Evolutionary conservation across 352 stramenopile species (phyloP).

Genomic region (Phytophthora pisi): DNA sequence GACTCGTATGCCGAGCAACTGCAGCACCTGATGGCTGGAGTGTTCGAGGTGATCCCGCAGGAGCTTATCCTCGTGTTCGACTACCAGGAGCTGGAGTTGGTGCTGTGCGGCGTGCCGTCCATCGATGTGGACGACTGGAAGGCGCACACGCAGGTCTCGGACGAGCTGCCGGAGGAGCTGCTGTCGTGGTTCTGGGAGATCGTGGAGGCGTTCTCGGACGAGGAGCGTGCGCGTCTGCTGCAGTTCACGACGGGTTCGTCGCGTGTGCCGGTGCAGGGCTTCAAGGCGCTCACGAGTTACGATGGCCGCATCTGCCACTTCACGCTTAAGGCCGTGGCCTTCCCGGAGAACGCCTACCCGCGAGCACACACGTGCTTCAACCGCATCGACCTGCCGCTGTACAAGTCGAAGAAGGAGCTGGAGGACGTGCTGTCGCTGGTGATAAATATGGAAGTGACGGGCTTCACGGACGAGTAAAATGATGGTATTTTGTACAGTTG

Average conservation of each 20-base stretch:
- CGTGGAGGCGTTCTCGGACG: constrained; percentile 62
- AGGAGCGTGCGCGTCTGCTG: constrained; percentile 81
- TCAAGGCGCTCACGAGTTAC: constrained; percentile 82
- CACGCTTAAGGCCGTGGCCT: constrained; percentile 59
- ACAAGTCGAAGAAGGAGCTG: constrained; percentile 92
- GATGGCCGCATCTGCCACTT: constrained; percentile 85
- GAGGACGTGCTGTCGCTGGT: constrained; percentile 95
- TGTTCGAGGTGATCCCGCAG: constrained; percentile 97
- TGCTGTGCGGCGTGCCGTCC: constrained; percentile 79
- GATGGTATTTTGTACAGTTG: constrained; percentile 47
- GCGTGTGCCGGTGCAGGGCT: constrained; percentile 85
- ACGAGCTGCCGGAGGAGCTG: constrained; percentile 76
- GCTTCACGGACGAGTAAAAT: constrained; percentile 90
- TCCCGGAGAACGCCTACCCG: constrained; percentile 68
- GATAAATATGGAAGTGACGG: constrained; percentile 96
- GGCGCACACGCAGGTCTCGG: constrained; percentile 87
- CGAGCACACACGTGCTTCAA: constrained; percentile 87
- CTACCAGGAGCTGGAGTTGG: constrained; percentile 83
- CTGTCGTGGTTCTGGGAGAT: constrained; percentile 86
- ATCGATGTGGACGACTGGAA: constrained; percentile 89
- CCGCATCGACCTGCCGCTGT: constrained; percentile 80
- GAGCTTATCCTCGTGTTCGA: constrained; percentile 86
- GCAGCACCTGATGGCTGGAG: constrained; percentile 90
- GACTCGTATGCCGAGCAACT: constrained; percentile 94
- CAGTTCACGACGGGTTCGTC: constrained; percentile 88